Base-by-base conservation (phyloP, 495 filamentous ascomycete genomes). In the Astrocystis sublimbata region DNA sequence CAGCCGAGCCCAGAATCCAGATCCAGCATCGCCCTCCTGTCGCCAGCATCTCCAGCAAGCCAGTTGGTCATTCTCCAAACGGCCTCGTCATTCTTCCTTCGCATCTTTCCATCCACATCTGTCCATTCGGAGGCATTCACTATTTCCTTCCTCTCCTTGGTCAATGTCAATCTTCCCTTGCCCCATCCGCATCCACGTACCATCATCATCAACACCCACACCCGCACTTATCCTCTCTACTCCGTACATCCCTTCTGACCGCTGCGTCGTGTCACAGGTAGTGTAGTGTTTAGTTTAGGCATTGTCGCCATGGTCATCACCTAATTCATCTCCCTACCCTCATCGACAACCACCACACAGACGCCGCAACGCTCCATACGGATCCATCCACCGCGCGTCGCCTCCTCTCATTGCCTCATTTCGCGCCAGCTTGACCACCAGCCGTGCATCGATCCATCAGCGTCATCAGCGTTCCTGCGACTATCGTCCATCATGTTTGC, bases 401-500 rank as follows among this genome's bases (percentile, higher is more conserved):
- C 53, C 21, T 58, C 24, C 45, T 13, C 45, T 45, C 15, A 52
- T 35, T 26, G 8, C 43, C 31, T 9, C 31, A 58, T 64, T 8
- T 54, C 50, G 52, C 28, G 24, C 19, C 38, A 46, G 52, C 65
- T 49, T 56, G 30, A 41, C 56, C 24, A 54, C 38, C 58, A 49
- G 56, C 33, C 50, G 53, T 36, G 13, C 33, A 55, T 61, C 55
- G 33, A n/a, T n/a, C n/a, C n/a, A n/a, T n/a, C 51, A 1, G 45
- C 50, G 40, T 47, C 60, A 10, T 8, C 50, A 47, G 21, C 6
- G n/a, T n/a, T 23, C 10, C 42, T 17, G 40, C 19, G n/a, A 10
- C 23, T 3, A 15, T n/a, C 6, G n/a, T 49, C 53, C 69, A 78
- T 65, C 67, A 91, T 91, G 88, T 90, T 90, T 71, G 84, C 86